Conservation (phyloP, 2,329 filamentous ascomycete species). For the Ilyonectria robusta region DNA sequence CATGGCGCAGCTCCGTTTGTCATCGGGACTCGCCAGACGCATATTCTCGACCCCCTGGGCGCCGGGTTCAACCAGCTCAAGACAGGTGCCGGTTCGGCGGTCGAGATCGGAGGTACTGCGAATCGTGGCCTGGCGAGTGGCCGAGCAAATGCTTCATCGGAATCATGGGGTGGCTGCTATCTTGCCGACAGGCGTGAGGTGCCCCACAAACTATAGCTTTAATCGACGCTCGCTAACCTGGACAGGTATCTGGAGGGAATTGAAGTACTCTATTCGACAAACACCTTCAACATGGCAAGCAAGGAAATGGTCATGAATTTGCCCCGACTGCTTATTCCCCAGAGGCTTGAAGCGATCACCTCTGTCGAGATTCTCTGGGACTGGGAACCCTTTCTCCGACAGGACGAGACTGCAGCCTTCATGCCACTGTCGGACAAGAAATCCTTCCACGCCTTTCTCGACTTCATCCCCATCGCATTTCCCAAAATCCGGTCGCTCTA, state of each 20-base stretch:
- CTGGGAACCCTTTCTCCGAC: constrained; percentile 32
- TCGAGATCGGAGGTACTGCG: constrained; percentile 29
- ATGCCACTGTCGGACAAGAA: constrained; percentile 8
- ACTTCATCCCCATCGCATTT: constrained; percentile 33
- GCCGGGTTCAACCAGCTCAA: constrained; percentile 33
- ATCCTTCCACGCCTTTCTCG: constrained; percentile 37
- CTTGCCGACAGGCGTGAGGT: constrained; percentile 49
- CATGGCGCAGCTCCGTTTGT: constrained; percentile 47
- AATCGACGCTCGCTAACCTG: not conserved
- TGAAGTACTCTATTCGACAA: constrained; percentile 49
- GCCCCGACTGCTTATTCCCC: constrained; percentile 37
- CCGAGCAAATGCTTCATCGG: constrained; percentile 44
- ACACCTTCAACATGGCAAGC: constrained; percentile 45
- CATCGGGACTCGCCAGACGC: constrained; percentile 37
- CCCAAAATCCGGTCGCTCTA: constrained; percentile 31
- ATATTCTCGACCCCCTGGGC: not conserved
- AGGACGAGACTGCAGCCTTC: not conserved
- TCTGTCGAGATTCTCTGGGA: constrained; percentile 47
- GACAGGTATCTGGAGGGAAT: constrained; percentile 49
- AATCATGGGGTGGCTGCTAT: constrained; percentile 50
- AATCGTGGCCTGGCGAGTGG: constrained; percentile 38
- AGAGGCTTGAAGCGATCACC: constrained; percentile 38
- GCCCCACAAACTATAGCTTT: not conserved
- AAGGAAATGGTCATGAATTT: constrained; percentile 38
- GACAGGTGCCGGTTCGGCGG: constrained; percentile 38